These are phyloP conservation scores for Lathyrus tuberosus DNA, from an alignment of 306 rosid genomes.

Conservation along the genomic window DNA sequence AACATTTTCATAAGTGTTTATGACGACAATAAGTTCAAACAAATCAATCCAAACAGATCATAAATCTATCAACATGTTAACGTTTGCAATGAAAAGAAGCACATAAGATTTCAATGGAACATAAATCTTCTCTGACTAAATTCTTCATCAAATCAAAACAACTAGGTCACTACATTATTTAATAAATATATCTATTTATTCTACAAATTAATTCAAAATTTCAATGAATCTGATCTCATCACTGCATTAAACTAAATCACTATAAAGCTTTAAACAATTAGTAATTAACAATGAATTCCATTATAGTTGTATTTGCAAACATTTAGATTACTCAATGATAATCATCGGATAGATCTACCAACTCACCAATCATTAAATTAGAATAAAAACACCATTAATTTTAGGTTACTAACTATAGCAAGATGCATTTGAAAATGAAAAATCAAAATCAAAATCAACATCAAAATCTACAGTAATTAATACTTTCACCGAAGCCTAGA, in stretches of 20 bases:
- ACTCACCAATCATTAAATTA: not conserved
- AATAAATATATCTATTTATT: slow-evolving; percentile 3
- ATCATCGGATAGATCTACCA: not conserved
- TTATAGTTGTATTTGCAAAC: not conserved
- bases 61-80: not conserved
- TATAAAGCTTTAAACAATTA: not conserved
- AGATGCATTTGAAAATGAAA: slow-evolving; percentile 10
- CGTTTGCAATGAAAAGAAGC: not conserved
- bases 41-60: not conserved
- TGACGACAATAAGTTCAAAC: not conserved
- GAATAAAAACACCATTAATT: slow-evolving; percentile 1
- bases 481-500: not conserved
- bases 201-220: slow-evolving; percentile 14
- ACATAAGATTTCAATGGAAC: not conserved
- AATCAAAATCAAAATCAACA: slow-evolving; percentile 35
- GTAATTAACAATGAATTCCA: slow-evolving; percentile 16
- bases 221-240: not conserved
- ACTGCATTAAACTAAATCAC: not conserved
- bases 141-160: not conserved
- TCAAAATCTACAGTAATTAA: not conserved
- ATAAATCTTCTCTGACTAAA: not conserved
- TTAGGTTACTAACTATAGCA: not conserved
- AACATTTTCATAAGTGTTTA: not conserved
- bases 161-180: not conserved
- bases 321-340: not conserved